A percentile compares a stretch with the other conserved stretches of the same genome.
These are phyloP conservation scores for Stevia rebaudiana DNA, from an alignment of 140 eudicot species.

Conservation along the genomic window DNA sequence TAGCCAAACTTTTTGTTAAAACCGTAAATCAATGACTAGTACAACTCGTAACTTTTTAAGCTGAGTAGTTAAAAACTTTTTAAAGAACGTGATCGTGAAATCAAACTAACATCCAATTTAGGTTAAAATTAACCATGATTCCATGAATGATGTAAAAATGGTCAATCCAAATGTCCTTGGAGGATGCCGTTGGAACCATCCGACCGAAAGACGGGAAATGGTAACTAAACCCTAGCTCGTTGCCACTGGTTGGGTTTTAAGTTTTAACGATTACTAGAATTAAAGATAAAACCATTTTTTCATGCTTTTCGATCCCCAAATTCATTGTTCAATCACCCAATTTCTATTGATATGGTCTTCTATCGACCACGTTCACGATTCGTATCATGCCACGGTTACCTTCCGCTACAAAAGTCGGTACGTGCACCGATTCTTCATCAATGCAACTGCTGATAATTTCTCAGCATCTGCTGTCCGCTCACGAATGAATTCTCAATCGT, in stretches of 20 bases:
- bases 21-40: too few species aligned
- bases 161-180: too few species aligned
- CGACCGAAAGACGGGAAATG: too few species aligned
- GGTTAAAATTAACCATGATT: too few species aligned
- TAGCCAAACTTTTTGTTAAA: too few species aligned
- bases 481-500: slow-evolving; percentile 31
- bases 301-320: slow-evolving; percentile 2
- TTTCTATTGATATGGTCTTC: slow-evolving; percentile 20
- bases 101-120: too few species aligned
- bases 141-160: too few species aligned
- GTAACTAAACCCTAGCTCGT: slow-evolving; percentile 20
- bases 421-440: slow-evolving; percentile 12
- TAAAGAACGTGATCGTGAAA: too few species aligned
- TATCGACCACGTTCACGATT: slow-evolving; percentile 36
- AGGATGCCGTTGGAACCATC: too few species aligned
- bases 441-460: slow-evolving; percentile 16
- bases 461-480: slow-evolving; percentile 17
- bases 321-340: slow-evolving; percentile 12
- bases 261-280: background rate
- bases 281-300: background rate
- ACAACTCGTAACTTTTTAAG: too few species aligned
- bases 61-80: too few species aligned
- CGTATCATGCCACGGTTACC: slow-evolving; percentile 19
- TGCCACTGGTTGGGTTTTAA: slow-evolving; percentile 10
- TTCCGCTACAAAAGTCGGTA: background rate